A percentile compares a stretch with the other conserved stretches of the same genome.
phyloP scores from a whole-genome alignment of 129 eudicot genomes.

The sunflower (Helianthus annuus) region HanXRQr2.0-SUNRISE NC_035443.2:177596325-177596824 shows the following conservation, averaged over 20 bases:
- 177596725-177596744: constrained; percentile 5
- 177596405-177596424: too few relatives aligned
- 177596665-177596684: constrained; percentile 43
- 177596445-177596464: neutral
- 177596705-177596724: neutral
- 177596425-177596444: constrained; percentile 2
- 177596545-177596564: too few relatives aligned
- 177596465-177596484: constrained; percentile 3
- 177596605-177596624: constrained; percentile 79
- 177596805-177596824: constrained; percentile 55
- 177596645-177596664: constrained; percentile 55
- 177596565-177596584: neutral
- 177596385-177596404: too few relatives aligned
- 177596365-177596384: too few relatives aligned
- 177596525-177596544: neutral
- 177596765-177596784: constrained; percentile 50
- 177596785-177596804: constrained; percentile 86
- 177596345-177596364: too few relatives aligned
- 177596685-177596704: neutral
- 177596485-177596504: neutral
- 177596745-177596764: neutral
- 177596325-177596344: too few relatives aligned
- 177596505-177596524: neutral
- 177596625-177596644: constrained; percentile 92
- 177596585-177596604: constrained; percentile 51